These are phyloP conservation scores for Candida sithepensis DNA, from an alignment of 805 yeast genomes.

Conservation along the genomic window DNA sequence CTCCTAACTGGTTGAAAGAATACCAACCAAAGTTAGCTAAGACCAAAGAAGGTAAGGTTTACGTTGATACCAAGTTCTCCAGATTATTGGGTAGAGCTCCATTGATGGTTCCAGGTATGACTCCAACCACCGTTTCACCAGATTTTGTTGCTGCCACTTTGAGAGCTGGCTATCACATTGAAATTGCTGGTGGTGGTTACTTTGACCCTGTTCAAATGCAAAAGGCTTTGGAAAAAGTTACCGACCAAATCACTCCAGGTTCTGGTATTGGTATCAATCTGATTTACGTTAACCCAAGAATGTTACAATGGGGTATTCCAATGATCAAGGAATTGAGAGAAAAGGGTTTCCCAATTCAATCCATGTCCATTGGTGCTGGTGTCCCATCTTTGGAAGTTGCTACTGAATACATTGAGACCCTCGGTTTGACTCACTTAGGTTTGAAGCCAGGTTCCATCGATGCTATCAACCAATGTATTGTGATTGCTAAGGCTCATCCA, in stretches of 20 bases:
- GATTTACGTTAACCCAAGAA: conserved; percentile 93
- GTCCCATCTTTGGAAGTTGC: conserved; percentile 98
- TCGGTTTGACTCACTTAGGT: conserved; percentile 91
- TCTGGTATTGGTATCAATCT: conserved; percentile 88
- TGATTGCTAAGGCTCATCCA: conserved; percentile 95
- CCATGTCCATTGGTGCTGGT: conserved; percentile 98
- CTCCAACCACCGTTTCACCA: conserved; percentile 95
- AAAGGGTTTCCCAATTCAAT: conserved; percentile 93
- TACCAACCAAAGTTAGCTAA: conserved; percentile 82
- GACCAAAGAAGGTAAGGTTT: conserved; percentile 68
- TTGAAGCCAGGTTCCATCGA: conserved; percentile 98
- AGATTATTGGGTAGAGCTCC: conserved; percentile 93
- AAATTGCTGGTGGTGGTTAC: conserved; percentile 99
- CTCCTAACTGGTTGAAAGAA: conserved; percentile 88
- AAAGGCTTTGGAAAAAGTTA: conserved; percentile 70
- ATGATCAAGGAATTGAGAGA: conserved; percentile 84
- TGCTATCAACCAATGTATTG: conserved; percentile 78
- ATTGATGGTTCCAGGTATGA: conserved; percentile 98
- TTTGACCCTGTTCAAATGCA: conserved; percentile 71
- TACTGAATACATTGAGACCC: conserved; percentile 86
- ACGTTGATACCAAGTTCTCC: conserved; percentile 92
- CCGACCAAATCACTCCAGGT: conserved; percentile 71
- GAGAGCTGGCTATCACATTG: conserved; percentile 96
- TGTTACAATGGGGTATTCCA: conserved; percentile 99
- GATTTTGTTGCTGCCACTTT: conserved; percentile 91